Base-by-base conservation (phyloP, 2,329 filamentous ascomycete species). In the Fusarium brachygibbosum region DNA sequence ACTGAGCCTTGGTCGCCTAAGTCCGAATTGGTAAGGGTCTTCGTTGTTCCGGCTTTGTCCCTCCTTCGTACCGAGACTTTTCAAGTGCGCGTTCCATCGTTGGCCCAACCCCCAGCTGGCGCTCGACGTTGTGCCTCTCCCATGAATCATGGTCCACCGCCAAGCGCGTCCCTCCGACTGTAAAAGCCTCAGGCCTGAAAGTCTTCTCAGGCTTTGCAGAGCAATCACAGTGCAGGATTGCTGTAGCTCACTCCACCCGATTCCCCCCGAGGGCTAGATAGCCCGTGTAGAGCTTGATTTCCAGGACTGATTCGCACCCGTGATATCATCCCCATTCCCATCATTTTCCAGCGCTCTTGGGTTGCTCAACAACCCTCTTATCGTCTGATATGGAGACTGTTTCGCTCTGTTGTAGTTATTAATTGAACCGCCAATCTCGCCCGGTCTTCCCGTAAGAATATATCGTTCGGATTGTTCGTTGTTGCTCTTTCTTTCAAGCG, bases 81-180 rank as follows among this genome's bases (percentile, higher is more conserved):
- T 69, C 72, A 63, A 72, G 63, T 68, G 73, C 68, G 71, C 70
- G 73, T 75, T 72, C 73, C 71, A 75, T 69, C 69, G 50, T 61
- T 58, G 67, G 65, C 57, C 70, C 70, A 66, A 64, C 68, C 67
- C 68, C 57, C 66, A 64, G 63, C 63, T 73, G 68, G 64, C 58
- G 57, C 53, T 63, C 63, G 57, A 73, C 60, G 59, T 73, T 56
- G 63, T 63, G 63, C 59, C 73, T 65, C 62, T 50, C 71, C 76
- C 74, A 77, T 77, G 74, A 77, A 75, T 76, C 75, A 77, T 77
- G 75, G 74, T 72, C 75, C 75, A 77, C 75, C 70, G 68, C 75
- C 74, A 76, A 76, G 75, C 67, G 69, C 67, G 74, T 75, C 68
- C 69, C 63, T 71, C 68, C 60, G 70, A 67, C 70, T 68, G 71